Evolutionary conservation across 257 asterid genomes (phyloP), one percentile per base, ranked within the genome.

Genomic region (Solanum pennellii): DNA sequence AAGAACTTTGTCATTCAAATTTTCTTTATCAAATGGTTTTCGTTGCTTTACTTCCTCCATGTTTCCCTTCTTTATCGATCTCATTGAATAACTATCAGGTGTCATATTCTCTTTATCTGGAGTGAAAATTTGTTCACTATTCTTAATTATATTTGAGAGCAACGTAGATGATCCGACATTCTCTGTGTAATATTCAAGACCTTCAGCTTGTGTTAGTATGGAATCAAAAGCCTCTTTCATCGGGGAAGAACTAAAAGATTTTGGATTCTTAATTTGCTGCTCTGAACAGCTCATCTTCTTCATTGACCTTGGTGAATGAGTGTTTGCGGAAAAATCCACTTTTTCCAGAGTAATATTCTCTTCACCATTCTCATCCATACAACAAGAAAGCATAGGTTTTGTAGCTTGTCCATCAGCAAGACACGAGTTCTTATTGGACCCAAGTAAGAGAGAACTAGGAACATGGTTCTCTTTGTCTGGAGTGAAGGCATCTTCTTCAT

Each of bases 101-200:
- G 91, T 90, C 89, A 90, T 86, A 60, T 94, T 94, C 94, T 93
- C 98, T 89, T 94, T 93, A 89, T 93, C 95, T 44, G 97, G 91
- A 80, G 92, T 92, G 89, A 87, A 92, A 83, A 86, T 85, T 82
- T 87, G 59, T 41, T 86, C 87, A 66, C 75, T 75, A 52, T 85
- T 62, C 21, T 73, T 71, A 65, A 44, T 39, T 52, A 83, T 82
- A 27, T 52, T 85, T 68, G 80, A 18, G 25, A 25, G 83, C 37
- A 25, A 4, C 4, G n/a, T 44, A 44, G 83, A 44, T 77, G 83
- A 77, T 77, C 39, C 39, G 1, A 25, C 11, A 15, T 77, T 77
- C 37, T 77, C 62, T 44, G 31, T 25, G 60, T 25, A 25, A 59
- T 79, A 45, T 79, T 79, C 59, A 35, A 60, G 74, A 76, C 71